Conservation (phyloP, 805 yeast species). For the Hanseniaspora pseudoguilliermondii region DNA sequence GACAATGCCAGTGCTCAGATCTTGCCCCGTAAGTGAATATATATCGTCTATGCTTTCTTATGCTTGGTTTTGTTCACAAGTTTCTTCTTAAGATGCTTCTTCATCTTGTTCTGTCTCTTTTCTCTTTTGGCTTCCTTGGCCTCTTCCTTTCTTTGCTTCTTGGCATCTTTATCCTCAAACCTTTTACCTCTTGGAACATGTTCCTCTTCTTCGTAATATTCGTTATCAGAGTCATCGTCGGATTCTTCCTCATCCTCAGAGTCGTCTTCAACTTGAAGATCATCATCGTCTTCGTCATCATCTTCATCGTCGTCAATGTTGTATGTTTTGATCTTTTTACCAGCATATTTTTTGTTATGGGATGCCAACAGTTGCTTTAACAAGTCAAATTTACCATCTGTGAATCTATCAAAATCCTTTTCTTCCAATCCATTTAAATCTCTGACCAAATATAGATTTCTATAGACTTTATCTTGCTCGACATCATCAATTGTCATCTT, state of each 20-base stretch:
- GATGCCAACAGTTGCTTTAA: slow-evolving; percentile 51
- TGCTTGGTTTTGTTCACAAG: slow-evolving; percentile 45
- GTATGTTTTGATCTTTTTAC: slow-evolving; percentile 20
- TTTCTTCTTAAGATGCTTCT: slow-evolving; percentile 71
- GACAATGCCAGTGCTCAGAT: slow-evolving; percentile 17
- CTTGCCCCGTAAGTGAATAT: neutral
- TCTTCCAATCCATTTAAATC: slow-evolving; percentile 79
- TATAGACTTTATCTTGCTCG: slow-evolving; percentile 75
- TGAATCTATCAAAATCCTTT: slow-evolving; percentile 69
- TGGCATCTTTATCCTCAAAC: slow-evolving; percentile 63
- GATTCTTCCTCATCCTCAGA: slow-evolving; percentile 21
- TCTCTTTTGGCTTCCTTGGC: slow-evolving; percentile 70
- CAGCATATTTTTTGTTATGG: slow-evolving; percentile 22
- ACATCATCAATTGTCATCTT: slow-evolving; percentile 41
- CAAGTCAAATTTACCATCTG: slow-evolving; percentile 69
- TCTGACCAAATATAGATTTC: slow-evolving; percentile 65
- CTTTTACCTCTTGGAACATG: slow-evolving; percentile 54
- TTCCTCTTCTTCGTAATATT: slow-evolving; percentile 34
- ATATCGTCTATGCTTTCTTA: slow-evolving; percentile 20
- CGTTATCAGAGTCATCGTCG: slow-evolving; percentile 24
- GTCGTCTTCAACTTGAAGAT: slow-evolving; percentile 22
- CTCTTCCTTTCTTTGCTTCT: slow-evolving; percentile 59
- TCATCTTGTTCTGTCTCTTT: slow-evolving; percentile 68
- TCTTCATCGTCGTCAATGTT: slow-evolving; percentile 24
- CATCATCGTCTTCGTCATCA: slow-evolving; percentile 21